Conservation (phyloP, 345 rosid genomes). For the Orychophragmus violaceus region DNA sequence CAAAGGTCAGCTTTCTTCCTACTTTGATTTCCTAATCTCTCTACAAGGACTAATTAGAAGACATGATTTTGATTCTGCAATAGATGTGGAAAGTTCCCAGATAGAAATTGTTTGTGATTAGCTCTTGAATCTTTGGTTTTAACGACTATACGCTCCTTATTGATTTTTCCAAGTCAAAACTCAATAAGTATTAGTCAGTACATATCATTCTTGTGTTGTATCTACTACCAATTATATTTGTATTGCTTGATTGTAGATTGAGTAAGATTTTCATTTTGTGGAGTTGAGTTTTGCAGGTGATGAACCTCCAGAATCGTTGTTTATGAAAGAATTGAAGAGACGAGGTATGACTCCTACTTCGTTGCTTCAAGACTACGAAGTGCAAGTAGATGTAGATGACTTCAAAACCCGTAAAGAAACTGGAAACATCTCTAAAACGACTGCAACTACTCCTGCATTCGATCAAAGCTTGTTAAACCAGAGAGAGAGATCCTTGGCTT, state of each 20-base stretch:
- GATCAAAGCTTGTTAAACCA: slow-evolving; percentile 64
- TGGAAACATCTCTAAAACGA: slow-evolving; percentile 48
- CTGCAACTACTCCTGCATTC: slow-evolving; percentile 58
- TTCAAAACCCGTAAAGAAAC: slow-evolving; percentile 46
- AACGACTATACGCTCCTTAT: no score
- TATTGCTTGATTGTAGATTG: neutral
- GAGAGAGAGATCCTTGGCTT: slow-evolving; percentile 73
- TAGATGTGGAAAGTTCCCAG: no score
- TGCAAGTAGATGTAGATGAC: slow-evolving; percentile 42
- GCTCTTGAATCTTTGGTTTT: neutral
- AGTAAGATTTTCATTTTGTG: neutral
- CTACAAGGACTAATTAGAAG: neutral
- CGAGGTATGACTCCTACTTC: slow-evolving; percentile 96
- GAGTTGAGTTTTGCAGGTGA: slow-evolving; percentile 48
- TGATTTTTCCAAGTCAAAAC: neutral
- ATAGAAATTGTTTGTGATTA: neutral
- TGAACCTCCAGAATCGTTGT: slow-evolving; percentile 88
- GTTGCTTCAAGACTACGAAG: slow-evolving; percentile 68
- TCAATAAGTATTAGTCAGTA: neutral
- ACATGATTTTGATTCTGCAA: neutral
- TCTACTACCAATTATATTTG: neutral
- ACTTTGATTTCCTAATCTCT: neutral
- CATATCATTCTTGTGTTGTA: no score
- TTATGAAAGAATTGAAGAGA: slow-evolving; percentile 86
- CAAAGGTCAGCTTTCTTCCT: slow-evolving; percentile 46